Conservation (phyloP, 139 green algal genomes). For the Pseudopediastrum boryanum region DNA sequence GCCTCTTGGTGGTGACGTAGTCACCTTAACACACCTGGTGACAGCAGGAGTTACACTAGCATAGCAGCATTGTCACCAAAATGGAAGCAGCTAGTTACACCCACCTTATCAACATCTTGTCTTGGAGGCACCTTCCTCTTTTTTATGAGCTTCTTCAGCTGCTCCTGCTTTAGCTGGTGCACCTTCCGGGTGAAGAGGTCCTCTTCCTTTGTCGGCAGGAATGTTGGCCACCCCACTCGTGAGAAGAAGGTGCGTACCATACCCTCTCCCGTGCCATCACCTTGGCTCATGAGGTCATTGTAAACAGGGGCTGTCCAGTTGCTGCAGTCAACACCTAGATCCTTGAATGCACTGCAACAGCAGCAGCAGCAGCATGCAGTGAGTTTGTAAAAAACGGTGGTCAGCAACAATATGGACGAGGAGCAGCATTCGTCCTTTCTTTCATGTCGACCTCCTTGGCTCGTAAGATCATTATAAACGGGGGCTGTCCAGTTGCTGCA, state of each 20-base stretch:
- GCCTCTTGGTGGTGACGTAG: too few relatives aligned
- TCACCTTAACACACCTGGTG: too few relatives aligned
- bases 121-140: slow-evolving; percentile 15
- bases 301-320: slow-evolving; percentile 33
- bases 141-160: slow-evolving; percentile 19
- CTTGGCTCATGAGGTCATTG: slow-evolving; percentile 30
- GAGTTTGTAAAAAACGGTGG: too few relatives aligned
- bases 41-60: too few relatives aligned
- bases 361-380: background rate
- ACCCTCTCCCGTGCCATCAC: slow-evolving; percentile 36
- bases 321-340: slow-evolving; percentile 18
- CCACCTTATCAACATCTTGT: slow-evolving; percentile 13
- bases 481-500: slow-evolving; percentile 29
- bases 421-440: too few relatives aligned
- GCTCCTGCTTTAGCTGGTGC: slow-evolving; percentile 37
- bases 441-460: slow-evolving; percentile 31
- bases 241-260: slow-evolving; percentile 21
- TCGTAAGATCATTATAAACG: slow-evolving; percentile 27
- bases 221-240: slow-evolving; percentile 28
- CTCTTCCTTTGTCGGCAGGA: slow-evolving; percentile 26
- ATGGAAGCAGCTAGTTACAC: too few relatives aligned
- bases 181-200: slow-evolving; percentile 28
- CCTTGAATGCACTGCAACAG: slow-evolving; percentile 14
- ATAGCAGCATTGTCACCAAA: too few relatives aligned
- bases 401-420: too few relatives aligned